These are phyloP conservation scores for Umbilicus rupestris DNA, from an alignment of 164 flowering plant genomes.

Conservation along the genomic window DNA sequence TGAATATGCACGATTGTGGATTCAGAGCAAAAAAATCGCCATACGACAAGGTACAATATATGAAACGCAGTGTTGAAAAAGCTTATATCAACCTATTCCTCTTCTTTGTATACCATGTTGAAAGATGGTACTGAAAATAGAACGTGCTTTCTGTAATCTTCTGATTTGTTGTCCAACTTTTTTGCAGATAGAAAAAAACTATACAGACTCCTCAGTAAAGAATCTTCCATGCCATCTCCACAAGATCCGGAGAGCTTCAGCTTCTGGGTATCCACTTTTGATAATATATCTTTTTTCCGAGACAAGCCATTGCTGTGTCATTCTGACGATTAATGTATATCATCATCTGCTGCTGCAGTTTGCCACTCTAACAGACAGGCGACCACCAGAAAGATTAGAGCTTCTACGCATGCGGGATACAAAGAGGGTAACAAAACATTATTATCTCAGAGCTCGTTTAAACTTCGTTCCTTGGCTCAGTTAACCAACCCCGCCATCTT, in stretches of 20 bases:
- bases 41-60: conserved; percentile 38
- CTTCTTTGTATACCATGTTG: no score
- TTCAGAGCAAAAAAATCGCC: conserved; percentile 51
- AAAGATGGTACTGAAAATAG: not conserved
- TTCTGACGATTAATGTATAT: not conserved
- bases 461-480: conserved; percentile 3
- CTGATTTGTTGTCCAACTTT: not conserved
- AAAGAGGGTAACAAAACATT: conserved; percentile 40
- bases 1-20: conserved; percentile 55
- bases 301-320: not conserved
- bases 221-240: conserved; percentile 57
- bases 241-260: conserved; percentile 87
- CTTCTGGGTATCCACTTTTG: conserved; percentile 62
- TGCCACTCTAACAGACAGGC: conserved; percentile 46
- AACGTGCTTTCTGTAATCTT: not conserved
- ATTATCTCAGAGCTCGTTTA: not conserved
- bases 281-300: not conserved
- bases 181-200: conserved; percentile 55
- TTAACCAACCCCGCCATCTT: not conserved
- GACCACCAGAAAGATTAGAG: conserved; percentile 70
- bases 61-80: not conserved
- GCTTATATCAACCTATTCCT: not conserved
- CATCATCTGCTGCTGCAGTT: conserved; percentile 48
- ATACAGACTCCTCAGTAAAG: conserved; percentile 43
- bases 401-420: conserved; percentile 73